phyloP scores from a whole-genome alignment of 768 basidiomycete genomes.

The Pulveroboletus sp. region DNA sequence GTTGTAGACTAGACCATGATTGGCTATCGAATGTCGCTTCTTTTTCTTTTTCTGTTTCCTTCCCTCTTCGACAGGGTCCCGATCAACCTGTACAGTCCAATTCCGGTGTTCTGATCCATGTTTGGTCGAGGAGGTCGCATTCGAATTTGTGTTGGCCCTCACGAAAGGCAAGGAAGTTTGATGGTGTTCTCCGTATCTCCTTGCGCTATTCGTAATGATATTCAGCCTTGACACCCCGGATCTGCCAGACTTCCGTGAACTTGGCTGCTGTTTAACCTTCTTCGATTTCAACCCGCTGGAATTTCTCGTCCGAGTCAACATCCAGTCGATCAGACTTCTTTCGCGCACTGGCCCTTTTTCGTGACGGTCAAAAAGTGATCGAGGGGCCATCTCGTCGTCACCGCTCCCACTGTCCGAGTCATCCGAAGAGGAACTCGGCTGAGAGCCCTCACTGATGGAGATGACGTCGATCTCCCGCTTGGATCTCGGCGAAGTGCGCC shows the following conservation, averaged over 20 bases:
- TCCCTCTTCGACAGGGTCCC: slow-evolving; percentile 1
- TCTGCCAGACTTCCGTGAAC: slow-evolving; percentile 12
- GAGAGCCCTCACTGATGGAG: slow-evolving; percentile 21
- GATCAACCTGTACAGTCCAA: slow-evolving; percentile 8
- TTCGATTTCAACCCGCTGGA: slow-evolving; percentile 14
- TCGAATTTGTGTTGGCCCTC: slow-evolving; percentile 8
- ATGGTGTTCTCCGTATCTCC: slow-evolving; percentile 30
- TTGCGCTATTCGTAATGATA: slow-evolving; percentile 37
- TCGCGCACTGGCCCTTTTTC: slow-evolving; percentile 28
- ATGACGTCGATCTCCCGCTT: slow-evolving; percentile 15
- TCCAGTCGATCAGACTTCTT: slow-evolving; percentile 62
- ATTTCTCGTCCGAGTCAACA: slow-evolving; percentile 48
- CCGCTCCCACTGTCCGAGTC: slow-evolving; percentile 16
- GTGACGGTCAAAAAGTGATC: slow-evolving; percentile 29
- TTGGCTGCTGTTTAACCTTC: slow-evolving; percentile 10
- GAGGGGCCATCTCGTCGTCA: slow-evolving; percentile 33
- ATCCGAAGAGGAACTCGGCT: slow-evolving; percentile 8
- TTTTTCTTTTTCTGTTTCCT: slow-evolving; percentile 23
- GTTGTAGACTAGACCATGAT: slow-evolving; percentile 34
- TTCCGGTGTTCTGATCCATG: slow-evolving; percentile 5
- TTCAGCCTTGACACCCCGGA: slow-evolving; percentile 26
- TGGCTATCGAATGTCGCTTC: slow-evolving; percentile 26
- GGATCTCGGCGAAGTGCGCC: slow-evolving; percentile 3
- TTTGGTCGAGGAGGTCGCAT: slow-evolving; percentile 5
- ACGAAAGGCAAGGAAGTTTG: slow-evolving; percentile 41